Evolutionary conservation across 306 rosid genomes (phyloP).

Genomic region (Mimosa bimucronata): DNA sequence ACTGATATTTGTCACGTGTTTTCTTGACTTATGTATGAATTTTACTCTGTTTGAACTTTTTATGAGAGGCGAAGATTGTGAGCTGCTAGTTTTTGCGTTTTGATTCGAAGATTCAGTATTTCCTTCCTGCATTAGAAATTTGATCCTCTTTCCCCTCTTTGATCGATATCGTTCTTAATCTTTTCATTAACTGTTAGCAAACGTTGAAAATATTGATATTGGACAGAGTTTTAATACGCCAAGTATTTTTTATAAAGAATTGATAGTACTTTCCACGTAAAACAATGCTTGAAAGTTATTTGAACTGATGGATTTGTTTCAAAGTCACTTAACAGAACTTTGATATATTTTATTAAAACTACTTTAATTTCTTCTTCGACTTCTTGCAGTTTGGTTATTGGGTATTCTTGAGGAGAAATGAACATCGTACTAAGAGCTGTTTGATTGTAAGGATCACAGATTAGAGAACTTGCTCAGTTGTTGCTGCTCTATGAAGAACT

Average conservation of each 20-base stretch:
- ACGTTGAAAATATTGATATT: not conserved
- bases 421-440: slow-evolving; percentile 12
- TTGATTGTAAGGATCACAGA: slow-evolving; percentile 36
- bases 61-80: not conserved
- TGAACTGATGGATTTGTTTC: slow-evolving; percentile 12
- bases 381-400: slow-evolving; percentile 31
- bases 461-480: slow-evolving; percentile 22
- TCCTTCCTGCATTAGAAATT: slow-evolving; percentile 7
- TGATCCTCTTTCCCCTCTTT: not conserved
- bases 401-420: slow-evolving; percentile 18
- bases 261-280: not conserved
- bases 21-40: slow-evolving; percentile 21
- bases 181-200: not conserved
- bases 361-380: slow-evolving; percentile 18
- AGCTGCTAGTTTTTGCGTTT: slow-evolving; percentile 16
- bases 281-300: slow-evolving; percentile 7
- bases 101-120: slow-evolving; percentile 14
- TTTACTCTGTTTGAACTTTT: not conserved
- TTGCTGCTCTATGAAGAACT: slow-evolving; percentile 37
- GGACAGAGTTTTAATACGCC: not conserved
- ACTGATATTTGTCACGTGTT: slow-evolving; percentile 21
- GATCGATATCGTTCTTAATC: not conserved
- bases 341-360: slow-evolving; percentile 10
- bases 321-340: not conserved
- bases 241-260: not conserved